phyloP scores from a whole-genome alignment of 495 filamentous ascomycete genomes.

The Penicillium samsonianum region DNA sequence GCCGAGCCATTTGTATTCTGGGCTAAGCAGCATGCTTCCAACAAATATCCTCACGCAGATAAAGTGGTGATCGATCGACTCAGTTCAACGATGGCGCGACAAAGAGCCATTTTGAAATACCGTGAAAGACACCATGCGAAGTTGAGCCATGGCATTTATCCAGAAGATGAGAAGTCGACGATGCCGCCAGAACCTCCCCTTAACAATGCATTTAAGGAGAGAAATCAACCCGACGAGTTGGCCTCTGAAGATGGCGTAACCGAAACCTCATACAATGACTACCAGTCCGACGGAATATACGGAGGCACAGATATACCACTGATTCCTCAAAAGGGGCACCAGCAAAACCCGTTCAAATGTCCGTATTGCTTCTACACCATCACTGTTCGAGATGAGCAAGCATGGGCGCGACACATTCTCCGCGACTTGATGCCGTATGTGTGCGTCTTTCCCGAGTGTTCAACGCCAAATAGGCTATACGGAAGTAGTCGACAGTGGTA shows the following conservation, averaged over 20 bases:
- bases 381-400: conserved; percentile 6
- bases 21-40: conserved; percentile 13
- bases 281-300: not conserved
- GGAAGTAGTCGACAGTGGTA: conserved; percentile 29
- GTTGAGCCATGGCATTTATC: conserved; percentile 13
- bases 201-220: conserved; percentile 1
- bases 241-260: conserved; percentile 5
- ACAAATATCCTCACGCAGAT: conserved; percentile 20
- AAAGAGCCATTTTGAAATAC: conserved; percentile 19
- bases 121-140: conserved; percentile 21
- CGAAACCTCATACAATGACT: conserved; percentile 14
- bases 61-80: conserved; percentile 3
- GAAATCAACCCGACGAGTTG: not conserved
- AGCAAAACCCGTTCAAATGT: conserved; percentile 25
- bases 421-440: conserved; percentile 33
- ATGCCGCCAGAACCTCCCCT: conserved; percentile 15
- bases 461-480: conserved; percentile 21
- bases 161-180: not conserved
- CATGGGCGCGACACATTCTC: conserved; percentile 32
- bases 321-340: conserved; percentile 13
- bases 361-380: conserved; percentile 33
- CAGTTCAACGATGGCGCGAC: conserved; percentile 20
- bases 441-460: conserved; percentile 24
- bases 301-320: conserved; percentile 4
- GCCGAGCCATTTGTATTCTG: conserved; percentile 9